A percentile compares a stretch with the other conserved stretches of the same genome.
These are phyloP conservation scores for Graphilbum ipis-grandicollis DNA, from an alignment of 2,329 filamentous ascomycete genomes.

Conservation along the genomic window DNA sequence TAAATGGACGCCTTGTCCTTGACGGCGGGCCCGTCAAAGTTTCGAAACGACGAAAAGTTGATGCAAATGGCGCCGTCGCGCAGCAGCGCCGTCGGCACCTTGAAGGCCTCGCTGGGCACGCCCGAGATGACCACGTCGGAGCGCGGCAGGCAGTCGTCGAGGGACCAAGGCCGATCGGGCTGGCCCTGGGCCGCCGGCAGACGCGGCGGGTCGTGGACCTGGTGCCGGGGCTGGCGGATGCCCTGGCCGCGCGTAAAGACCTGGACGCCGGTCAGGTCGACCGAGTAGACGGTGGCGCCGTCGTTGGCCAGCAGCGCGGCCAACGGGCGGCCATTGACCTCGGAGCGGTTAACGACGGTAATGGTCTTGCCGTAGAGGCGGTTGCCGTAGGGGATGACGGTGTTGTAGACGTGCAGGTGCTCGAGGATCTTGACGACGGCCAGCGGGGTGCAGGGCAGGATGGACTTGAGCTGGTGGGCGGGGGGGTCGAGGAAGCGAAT, in stretches of 20 bases:
- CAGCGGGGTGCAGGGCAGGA: constrained; percentile 87
- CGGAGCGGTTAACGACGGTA: constrained; percentile 88
- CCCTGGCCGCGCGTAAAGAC: constrained; percentile 82
- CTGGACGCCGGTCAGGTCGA: constrained; percentile 83
- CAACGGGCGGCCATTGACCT: constrained; percentile 85
- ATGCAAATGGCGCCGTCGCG: constrained; percentile 92
- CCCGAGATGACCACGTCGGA: constrained; percentile 93
- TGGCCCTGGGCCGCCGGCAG: constrained; percentile 20
- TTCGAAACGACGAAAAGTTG: constrained; percentile 93
- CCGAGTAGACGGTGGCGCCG: constrained; percentile 85
- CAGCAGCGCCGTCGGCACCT: constrained; percentile 70
- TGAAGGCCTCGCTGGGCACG: constrained; percentile 75
- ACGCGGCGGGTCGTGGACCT: constrained; percentile 67
- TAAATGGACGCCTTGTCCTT: constrained; percentile 96
- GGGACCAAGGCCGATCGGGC: constrained; percentile 19
- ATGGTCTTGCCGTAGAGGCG: constrained; percentile 85
- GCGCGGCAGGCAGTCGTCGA: constrained; percentile 67
- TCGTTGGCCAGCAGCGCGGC: constrained; percentile 92
- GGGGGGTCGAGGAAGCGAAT: constrained; percentile 79
- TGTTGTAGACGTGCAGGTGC: constrained; percentile 91
- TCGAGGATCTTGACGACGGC: constrained; percentile 96
- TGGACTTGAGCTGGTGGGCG: constrained; percentile 65
- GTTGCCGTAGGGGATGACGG: constrained; percentile 82
- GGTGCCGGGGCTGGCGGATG: constrained; percentile 69
- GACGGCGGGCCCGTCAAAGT: constrained; percentile 69